These are phyloP conservation scores for Neonectria sp. DNA, from an alignment of 2,329 filamentous ascomycete species.

Conservation along the genomic window DNA sequence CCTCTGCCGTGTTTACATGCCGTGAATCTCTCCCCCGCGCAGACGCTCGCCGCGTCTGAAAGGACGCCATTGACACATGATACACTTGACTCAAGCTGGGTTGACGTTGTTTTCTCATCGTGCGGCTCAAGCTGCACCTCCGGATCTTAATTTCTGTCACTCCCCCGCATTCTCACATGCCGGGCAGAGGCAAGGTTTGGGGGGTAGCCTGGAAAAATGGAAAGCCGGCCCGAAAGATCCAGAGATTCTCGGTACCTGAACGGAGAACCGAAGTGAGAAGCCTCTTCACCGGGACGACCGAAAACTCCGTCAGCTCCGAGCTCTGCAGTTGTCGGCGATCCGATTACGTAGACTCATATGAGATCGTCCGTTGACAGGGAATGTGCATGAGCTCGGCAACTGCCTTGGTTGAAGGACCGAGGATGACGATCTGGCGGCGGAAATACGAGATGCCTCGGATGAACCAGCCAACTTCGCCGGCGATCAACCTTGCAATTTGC, in stretches of 20 bases:
- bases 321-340: neutral
- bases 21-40: neutral
- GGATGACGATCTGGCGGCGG: slow-evolving; percentile 7
- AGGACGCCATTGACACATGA: slow-evolving; percentile 7
- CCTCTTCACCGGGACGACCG: slow-evolving; percentile 11
- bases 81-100: neutral
- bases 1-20: slow-evolving; percentile 12
- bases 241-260: neutral
- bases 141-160: slow-evolving; percentile 5
- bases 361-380: neutral
- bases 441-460: slow-evolving; percentile 21
- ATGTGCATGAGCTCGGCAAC: neutral
- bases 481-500: neutral
- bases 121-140: slow-evolving; percentile 26
- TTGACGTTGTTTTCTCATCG: slow-evolving; percentile 11
- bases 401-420: neutral
- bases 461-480: neutral
- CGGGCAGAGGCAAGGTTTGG: slow-evolving; percentile 10
- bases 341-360: neutral
- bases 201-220: slow-evolving; percentile 4
- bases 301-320: slow-evolving; percentile 15
- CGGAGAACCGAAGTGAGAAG: slow-evolving; percentile 4
- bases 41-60: neutral
- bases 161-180: slow-evolving; percentile 29
- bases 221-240: slow-evolving; percentile 23